Percentiles rank a stretch among this genome's conserved stretches.
phyloP scores from a whole-genome alignment of 2,329 filamentous ascomycete genomes.

The Madurella mycetomatis region DNA sequence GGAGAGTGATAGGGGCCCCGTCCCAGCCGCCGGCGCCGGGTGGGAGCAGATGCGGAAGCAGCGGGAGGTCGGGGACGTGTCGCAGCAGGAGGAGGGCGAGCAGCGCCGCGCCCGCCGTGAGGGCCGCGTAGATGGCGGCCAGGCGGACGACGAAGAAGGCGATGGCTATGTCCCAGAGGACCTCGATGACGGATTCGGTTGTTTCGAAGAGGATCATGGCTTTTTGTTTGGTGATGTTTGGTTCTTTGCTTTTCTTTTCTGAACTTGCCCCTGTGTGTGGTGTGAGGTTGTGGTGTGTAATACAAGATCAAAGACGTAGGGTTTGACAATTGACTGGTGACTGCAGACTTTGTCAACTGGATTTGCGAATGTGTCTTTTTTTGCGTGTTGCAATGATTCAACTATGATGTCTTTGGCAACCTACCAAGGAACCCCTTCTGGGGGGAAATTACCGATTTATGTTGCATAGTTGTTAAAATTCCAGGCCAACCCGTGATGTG shows the following conservation, averaged over 20 bases:
- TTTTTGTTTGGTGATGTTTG: constrained; percentile 7
- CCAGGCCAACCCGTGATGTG: not conserved
- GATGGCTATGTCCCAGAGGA: constrained; percentile 37
- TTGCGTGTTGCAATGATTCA: not conserved
- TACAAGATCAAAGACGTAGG: not conserved
- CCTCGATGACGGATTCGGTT: constrained; percentile 33
- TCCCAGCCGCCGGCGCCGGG: constrained; percentile 13
- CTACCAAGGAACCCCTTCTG: not conserved
- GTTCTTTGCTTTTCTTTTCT: not conserved
- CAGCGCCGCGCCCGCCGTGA: constrained; percentile 26
- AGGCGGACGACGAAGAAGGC: constrained; percentile 33
- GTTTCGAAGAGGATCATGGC: constrained; percentile 29
- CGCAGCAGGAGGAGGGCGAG: constrained; percentile 14
- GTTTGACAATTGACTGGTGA: not conserved
- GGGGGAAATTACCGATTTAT: not conserved
- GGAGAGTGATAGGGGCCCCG: constrained; percentile 11
- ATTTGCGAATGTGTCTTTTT: no score
- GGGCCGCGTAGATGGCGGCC: constrained; percentile 30
- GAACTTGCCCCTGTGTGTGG: constrained; percentile 1
- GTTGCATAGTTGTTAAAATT: not conserved
- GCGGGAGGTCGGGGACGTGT: not conserved
- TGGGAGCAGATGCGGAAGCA: constrained; percentile 11
- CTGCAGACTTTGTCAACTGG: not conserved
- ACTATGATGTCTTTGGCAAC: not conserved
- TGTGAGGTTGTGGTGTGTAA: not conserved